A percentile compares a stretch with the other conserved stretches of the same genome.
These are phyloP conservation scores for Hemisphaericaspora nanyangensis DNA, from an alignment of 805 yeast genomes.

Conservation along the genomic window DNA sequence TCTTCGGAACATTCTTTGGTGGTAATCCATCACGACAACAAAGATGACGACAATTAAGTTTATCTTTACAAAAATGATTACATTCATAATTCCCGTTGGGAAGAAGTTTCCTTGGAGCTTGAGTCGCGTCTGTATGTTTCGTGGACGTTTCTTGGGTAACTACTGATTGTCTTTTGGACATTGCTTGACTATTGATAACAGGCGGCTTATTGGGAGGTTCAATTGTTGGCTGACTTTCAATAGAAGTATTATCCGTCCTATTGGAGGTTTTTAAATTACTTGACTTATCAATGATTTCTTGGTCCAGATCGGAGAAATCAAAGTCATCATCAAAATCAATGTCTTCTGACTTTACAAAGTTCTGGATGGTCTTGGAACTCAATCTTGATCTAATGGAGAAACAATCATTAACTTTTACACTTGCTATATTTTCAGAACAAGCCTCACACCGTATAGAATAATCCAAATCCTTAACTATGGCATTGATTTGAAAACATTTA, in stretches of 20 bases:
- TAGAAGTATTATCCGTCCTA: background rate
- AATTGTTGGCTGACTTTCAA: too few relatives aligned
- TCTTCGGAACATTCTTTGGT: background rate
- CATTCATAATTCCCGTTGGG: constrained; percentile 35
- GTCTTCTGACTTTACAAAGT: background rate
- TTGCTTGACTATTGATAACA: background rate
- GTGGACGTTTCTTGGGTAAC: background rate
- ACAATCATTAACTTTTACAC: constrained; percentile 13
- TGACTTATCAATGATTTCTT: background rate
- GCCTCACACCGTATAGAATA: constrained; percentile 25
- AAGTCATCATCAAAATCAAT: constrained; percentile 3
- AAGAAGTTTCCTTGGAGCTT: constrained; percentile 4
- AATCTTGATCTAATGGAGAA: background rate
- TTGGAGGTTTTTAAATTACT: background rate
- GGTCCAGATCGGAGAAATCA: constrained; percentile 2
- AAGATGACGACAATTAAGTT: constrained; percentile 39
- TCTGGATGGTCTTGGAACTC: background rate
- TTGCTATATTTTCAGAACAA: constrained; percentile 39
- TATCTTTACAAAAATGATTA: constrained; percentile 40
- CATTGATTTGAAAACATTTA: constrained; percentile 22
- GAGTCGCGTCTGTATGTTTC: background rate
- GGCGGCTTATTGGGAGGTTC: background rate
- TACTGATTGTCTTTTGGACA: background rate
- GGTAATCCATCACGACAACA: constrained; percentile 45
- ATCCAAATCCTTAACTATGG: constrained; percentile 12